Percentiles rank a stretch among this genome's conserved stretches.
Conservation (phyloP, 73 alveolate genomes). For the Paramecium biaurelia region DNA sequence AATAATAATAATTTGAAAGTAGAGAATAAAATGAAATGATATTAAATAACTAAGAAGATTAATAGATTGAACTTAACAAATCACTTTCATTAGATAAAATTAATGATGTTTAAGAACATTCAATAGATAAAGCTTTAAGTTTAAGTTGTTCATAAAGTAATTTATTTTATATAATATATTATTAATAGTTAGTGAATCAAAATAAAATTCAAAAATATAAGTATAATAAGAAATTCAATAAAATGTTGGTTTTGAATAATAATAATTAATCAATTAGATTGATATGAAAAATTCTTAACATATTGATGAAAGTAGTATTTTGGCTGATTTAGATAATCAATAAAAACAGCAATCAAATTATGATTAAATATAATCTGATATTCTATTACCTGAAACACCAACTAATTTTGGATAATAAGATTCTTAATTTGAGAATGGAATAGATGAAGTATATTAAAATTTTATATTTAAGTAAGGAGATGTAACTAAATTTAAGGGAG, state of each 20-base stretch:
- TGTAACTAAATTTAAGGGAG: neutral
- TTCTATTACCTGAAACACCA: neutral
- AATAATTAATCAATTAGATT: neutral
- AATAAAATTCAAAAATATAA: neutral
- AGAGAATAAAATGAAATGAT: neutral
- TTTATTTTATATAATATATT: neutral
- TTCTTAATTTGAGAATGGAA: neutral
- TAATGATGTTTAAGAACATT: neutral
- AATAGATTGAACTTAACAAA: neutral
- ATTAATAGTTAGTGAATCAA: neutral
- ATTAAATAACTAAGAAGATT: neutral
- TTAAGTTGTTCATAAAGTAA: neutral
- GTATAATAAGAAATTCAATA: neutral
- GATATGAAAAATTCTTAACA: neutral
- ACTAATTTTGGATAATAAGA: neutral
- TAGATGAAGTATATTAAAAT: neutral
- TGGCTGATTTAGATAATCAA: neutral
- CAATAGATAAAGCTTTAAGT: neutral
- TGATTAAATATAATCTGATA: neutral
- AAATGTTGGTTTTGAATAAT: neutral
- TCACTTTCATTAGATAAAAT: neutral
- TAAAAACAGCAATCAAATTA: neutral
- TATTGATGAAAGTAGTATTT: neutral
- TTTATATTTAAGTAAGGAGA: neutral
- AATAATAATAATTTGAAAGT: neutral